A percentile compares a stretch with the other conserved stretches of the same genome.
These are phyloP conservation scores for Isabelozyma heimii DNA, from an alignment of 805 yeast genomes.

Conservation along the genomic window DNA sequence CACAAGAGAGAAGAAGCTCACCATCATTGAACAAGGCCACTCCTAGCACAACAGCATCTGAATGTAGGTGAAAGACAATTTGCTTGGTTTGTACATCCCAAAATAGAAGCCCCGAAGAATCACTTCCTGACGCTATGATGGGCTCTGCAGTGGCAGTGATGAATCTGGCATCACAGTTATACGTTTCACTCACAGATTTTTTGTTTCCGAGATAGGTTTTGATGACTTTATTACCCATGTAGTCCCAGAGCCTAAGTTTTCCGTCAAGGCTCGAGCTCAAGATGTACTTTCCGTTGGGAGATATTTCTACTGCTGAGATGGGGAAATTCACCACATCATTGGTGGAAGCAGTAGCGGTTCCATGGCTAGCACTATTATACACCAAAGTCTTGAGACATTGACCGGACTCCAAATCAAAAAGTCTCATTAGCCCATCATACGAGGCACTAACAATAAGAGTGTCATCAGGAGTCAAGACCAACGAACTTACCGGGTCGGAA, in stretches of 20 bases:
- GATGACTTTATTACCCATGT: slow-evolving; percentile 73
- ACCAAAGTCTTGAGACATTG: slow-evolving; percentile 89
- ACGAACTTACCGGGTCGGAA: slow-evolving; percentile 79
- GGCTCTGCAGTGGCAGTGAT: slow-evolving; percentile 35
- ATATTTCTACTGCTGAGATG: slow-evolving; percentile 65
- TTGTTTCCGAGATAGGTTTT: slow-evolving; percentile 55
- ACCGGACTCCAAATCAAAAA: slow-evolving; percentile 86
- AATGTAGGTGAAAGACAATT: slow-evolving; percentile 29
- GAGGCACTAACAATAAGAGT: slow-evolving; percentile 83
- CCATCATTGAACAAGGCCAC: slow-evolving; percentile 41
- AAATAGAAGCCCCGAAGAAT: slow-evolving; percentile 47
- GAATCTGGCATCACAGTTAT: slow-evolving; percentile 52
- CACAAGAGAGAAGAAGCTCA: slow-evolving; percentile 25
- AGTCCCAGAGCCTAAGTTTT: slow-evolving; percentile 77
- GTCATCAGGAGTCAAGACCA: slow-evolving; percentile 75
- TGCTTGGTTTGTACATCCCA: slow-evolving; percentile 70
- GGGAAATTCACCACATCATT: slow-evolving; percentile 57
- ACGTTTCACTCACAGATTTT: slow-evolving; percentile 48
- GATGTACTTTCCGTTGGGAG: slow-evolving; percentile 79
- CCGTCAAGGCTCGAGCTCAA: slow-evolving; percentile 83
- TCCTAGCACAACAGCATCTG: slow-evolving; percentile 35
- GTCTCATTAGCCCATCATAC: slow-evolving; percentile 85
- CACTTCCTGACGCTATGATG: slow-evolving; percentile 60
- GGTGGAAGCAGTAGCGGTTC: slow-evolving; percentile 57
- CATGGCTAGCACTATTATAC: slow-evolving; percentile 63